Percentiles rank a stretch among this genome's conserved stretches.
These are phyloP conservation scores for Cokeromyces recurvatus DNA, from an alignment of 371 early-diverging fungal species.

Conservation along the genomic window DNA sequence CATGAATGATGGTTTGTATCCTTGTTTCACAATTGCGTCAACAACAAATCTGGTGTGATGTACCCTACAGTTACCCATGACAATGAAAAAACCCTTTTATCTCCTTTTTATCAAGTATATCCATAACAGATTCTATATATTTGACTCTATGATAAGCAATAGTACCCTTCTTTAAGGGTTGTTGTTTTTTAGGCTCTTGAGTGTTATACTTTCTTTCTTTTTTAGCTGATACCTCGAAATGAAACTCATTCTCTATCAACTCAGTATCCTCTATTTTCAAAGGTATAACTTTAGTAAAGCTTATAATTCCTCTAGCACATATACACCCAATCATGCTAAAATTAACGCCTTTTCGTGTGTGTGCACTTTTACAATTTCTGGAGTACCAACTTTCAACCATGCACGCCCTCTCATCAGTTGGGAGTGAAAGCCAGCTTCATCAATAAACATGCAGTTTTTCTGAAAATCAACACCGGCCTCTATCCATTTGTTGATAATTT, in stretches of 20 bases:
- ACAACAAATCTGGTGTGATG: conserved; percentile 1
- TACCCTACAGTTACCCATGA: conserved; percentile 3
- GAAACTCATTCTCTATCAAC: conserved; percentile 2
- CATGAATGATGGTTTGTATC: conserved; percentile 5
- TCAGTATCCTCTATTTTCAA: conserved; percentile 2
- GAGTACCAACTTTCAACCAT: too few relatives aligned
- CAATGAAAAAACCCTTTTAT: conserved; percentile 6
- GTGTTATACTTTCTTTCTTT: conserved; percentile 6
- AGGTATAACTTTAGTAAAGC: conserved; percentile 5
- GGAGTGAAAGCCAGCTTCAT: too few relatives aligned
- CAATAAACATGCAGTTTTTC: too few relatives aligned
- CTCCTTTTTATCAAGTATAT: conserved; percentile 4
- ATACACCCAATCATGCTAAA: too few relatives aligned
- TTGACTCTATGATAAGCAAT: conserved; percentile 7
- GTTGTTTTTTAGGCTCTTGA: not conserved
- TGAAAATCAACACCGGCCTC: too few relatives aligned
- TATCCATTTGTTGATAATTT: too few relatives aligned
- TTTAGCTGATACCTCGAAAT: not conserved
- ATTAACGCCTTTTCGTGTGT: not conserved
- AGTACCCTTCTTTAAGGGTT: not conserved
- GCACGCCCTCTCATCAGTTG: too few relatives aligned
- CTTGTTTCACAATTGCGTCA: conserved; percentile 1
- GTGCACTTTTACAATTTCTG: conserved; percentile 8
- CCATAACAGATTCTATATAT: conserved; percentile 4
- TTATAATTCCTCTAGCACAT: not conserved